Evolutionary conservation across 1,284 basidiomycete species (phyloP).

Genomic region (Bothia castanella): DNA sequence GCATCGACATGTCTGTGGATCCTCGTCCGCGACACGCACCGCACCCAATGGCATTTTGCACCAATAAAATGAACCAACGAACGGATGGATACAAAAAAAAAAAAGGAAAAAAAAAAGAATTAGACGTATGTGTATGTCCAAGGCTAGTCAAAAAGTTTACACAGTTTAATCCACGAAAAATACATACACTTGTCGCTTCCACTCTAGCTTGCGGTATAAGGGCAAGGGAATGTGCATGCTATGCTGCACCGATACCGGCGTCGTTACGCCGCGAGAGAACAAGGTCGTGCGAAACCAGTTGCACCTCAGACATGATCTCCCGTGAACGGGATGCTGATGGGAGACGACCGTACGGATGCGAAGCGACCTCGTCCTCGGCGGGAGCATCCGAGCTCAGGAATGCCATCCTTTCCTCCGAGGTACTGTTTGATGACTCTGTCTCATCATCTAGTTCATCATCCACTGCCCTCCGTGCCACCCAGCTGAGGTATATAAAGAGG

Average conservation of each 20-base stretch:
- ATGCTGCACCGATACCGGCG: constrained; percentile 14
- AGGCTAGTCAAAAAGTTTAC: constrained; percentile 21
- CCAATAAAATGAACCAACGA: constrained; percentile 6
- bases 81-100: constrained; percentile 3
- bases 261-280: constrained; percentile 20
- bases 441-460: constrained; percentile 70
- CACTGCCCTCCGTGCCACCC: constrained; percentile 76
- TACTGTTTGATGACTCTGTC: constrained; percentile 35
- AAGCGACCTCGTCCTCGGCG: constrained; percentile 22
- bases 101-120: not conserved
- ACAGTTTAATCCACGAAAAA: constrained; percentile 15
- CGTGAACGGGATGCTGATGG: constrained; percentile 21
- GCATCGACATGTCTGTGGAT: not conserved
- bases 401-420: constrained; percentile 45
- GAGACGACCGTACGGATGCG: constrained; percentile 21
- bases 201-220: not conserved
- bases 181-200: constrained; percentile 24
- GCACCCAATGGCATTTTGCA: too few relatives aligned
- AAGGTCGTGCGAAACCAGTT: constrained; percentile 19
- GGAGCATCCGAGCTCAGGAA: constrained; percentile 33
- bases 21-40: too few relatives aligned
- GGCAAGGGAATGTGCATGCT: not conserved
- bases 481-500: constrained; percentile 76
- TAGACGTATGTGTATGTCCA: constrained; percentile 7
- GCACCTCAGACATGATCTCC: constrained; percentile 28